Evolutionary conservation across 176 grass and related monocot species (phyloP), one percentile per base, ranked within the genome.

Genomic region (Musa beccarii): DNA sequence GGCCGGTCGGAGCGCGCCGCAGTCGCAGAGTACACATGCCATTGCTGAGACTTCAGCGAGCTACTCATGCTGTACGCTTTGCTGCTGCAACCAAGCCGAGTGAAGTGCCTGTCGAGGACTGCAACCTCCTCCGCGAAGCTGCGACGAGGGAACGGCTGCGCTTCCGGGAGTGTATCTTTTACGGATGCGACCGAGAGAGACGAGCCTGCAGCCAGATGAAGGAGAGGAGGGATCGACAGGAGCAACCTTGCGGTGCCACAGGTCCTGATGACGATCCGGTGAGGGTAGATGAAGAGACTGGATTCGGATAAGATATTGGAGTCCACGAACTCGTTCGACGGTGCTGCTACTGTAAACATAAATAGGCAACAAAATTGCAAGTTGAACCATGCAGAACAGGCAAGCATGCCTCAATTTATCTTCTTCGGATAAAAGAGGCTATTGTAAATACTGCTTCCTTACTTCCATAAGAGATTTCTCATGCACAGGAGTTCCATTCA

Each of bases 281-380:
- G 16, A 25, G 51, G n/a, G 20, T 24, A 56, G 3, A 73, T 19
- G 17, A 55, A 73, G 11, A 55, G 52, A 26, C 71, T 73, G 49
- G 71, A 73, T 54, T 73, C 71, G 14, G 71, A 73, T 11, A 73
- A 52, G 22, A 73, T 10, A 54, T 73, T 56, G n/a, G 71, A 55
- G 43, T 55, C 52, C 6, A 73, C 49, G 11, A 23, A 23, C 52
- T 55, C 26, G 71, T 28, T 73, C 2, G 71, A 73, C 14, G 55
- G 71, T 16, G 49, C 10, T 8, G 71, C 49, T 13, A 73, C 71
- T 6, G 28, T 54, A 3, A 34, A 26, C 25, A 26, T 26, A 26
- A 26, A 26, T 26, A 26, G 25, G 25, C 25, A 26, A 26, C 25
- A 25, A 25, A 25, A 25, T 25, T 25, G 25, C 25, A 26, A 26